Base-by-base conservation (phyloP, 768 basidiomycete genomes). In the Kwoniella heveanensis region DNA sequence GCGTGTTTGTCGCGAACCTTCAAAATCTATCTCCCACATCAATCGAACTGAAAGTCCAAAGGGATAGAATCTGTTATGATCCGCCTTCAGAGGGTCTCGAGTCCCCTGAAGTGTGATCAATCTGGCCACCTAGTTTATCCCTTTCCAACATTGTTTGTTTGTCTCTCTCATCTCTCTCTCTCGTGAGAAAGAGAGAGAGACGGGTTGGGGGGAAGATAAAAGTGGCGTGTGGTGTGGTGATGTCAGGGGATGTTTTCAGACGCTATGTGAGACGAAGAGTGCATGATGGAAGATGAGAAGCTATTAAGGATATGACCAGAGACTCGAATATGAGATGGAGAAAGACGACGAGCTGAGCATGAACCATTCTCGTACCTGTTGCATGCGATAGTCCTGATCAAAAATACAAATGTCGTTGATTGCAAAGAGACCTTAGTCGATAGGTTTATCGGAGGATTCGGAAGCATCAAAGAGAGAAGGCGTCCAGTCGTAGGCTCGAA, bases 71-170 rank as follows among this genome's bases (percentile, higher is more conserved):
- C 48, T 49, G 48, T 26, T 24, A 24, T 24, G 17, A 24, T 49
- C 22, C 25, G 48, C 48, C 48, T 26, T 49, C 22, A 49, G 48
- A 49, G 48, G 48, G 21, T 49, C 48, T 49, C 48, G 48, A 49
- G 25, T 24, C 21, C 48, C 17, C 48, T 26, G 22, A 22, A 49
- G 48, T 9, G 4, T 22, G 48, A 24, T 61, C 60, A 53, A 60
- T 74, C 15, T 74, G 27, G 73, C 73, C 73, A 69, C 67, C 62
- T 75, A 68, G 73, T 75, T 75, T 75, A 75, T 68, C 73, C 64
- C 49, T 30, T 58, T 49, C 64, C 65, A 64, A 67, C 60, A 60
- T 69, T 54, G 26, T 8, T 22, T 7, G 3, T 8, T 12, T 32
- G 32, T 32, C 32, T 13, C 13, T 13, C 13, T 32, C n/a, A n/a